Conservation (phyloP, 2,329 filamentous ascomycete species). For the Nothophaeocryptopus gaeumannii region DNA sequence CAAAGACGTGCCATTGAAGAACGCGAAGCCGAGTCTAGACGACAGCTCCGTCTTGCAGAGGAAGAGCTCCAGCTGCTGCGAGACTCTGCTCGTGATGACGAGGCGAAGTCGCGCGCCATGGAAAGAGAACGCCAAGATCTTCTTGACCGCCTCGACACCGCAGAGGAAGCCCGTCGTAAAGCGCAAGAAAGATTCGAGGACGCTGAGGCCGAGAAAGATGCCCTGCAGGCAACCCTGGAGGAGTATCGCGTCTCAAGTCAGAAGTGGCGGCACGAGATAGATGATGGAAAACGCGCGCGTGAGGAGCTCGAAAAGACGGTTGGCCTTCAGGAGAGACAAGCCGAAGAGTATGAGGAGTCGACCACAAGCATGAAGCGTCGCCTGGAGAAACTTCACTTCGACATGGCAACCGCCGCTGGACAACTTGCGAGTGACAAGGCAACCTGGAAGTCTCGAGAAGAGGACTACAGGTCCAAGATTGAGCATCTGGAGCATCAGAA, state of each 20-base stretch:
- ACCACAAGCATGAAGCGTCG: constrained; percentile 65
- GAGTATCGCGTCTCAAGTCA: constrained; percentile 62
- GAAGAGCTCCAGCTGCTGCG: constrained; percentile 49
- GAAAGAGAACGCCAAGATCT: constrained; percentile 43
- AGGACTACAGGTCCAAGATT: constrained; percentile 54
- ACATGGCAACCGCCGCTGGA: constrained; percentile 75
- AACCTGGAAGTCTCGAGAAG: constrained; percentile 67
- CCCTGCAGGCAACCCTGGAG: constrained; percentile 59
- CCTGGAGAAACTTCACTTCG: constrained; percentile 79
- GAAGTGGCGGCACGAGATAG: constrained; percentile 59
- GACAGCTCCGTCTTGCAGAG: constrained; percentile 48
- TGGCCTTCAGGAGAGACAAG: constrained; percentile 74
- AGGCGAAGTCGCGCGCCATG: constrained; percentile 41
- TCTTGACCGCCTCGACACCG: constrained; percentile 39
- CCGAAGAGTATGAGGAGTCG: constrained; percentile 70
- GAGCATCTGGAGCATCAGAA: constrained; percentile 56
- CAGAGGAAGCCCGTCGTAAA: constrained; percentile 30
- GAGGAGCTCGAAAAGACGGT: constrained; percentile 63
- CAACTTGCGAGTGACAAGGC: constrained; percentile 82
- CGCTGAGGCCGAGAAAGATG: constrained; percentile 58
- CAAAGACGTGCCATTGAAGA: constrained; percentile 42
- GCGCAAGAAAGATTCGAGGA: constrained; percentile 34
- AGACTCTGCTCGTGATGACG: constrained; percentile 43
- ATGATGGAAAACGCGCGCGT: constrained; percentile 59
- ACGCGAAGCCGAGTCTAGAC: constrained; percentile 44